Evolutionary conservation across 2,329 filamentous ascomycete species (phyloP).

Genomic region (Beauveria brongniartii): DNA sequence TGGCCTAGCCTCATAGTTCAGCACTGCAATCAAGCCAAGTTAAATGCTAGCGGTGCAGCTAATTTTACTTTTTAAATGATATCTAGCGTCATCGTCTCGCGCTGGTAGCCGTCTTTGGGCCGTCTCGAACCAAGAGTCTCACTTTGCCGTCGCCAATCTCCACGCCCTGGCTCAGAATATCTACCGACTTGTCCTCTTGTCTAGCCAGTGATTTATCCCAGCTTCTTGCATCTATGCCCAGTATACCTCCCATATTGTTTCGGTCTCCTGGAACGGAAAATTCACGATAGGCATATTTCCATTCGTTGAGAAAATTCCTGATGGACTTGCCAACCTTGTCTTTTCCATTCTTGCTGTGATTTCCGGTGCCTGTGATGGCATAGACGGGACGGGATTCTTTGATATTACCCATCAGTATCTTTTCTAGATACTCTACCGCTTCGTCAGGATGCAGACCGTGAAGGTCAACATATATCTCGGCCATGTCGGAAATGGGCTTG

Average conservation of each 20-base stretch:
- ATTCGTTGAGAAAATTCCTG: slow-evolving; percentile 84
- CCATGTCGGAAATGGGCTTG: slow-evolving; percentile 42
- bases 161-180: slow-evolving; percentile 57
- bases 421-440: slow-evolving; percentile 87
- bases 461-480: slow-evolving; percentile 87
- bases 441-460: slow-evolving; percentile 99
- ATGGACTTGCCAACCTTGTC: slow-evolving; percentile 97
- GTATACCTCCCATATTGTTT: slow-evolving; percentile 68
- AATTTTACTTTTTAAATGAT: slow-evolving; percentile 9
- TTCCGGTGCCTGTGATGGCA: slow-evolving; percentile 91
- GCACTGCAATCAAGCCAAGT: not conserved
- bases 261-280: slow-evolving; percentile 95
- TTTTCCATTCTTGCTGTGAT: slow-evolving; percentile 97
- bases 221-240: slow-evolving; percentile 59
- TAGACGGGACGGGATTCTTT: slow-evolving; percentile 72
- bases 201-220: slow-evolving; percentile 54
- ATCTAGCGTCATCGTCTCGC: slow-evolving; percentile 32
- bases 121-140: slow-evolving; percentile 53
- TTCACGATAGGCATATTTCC: slow-evolving; percentile 91
- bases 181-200: slow-evolving; percentile 39
- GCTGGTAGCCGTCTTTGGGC: slow-evolving; percentile 47
- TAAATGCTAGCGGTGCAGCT: not conserved
- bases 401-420: slow-evolving; percentile 75
- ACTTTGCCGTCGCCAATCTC: slow-evolving; percentile 62
- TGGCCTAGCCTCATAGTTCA: not conserved